Evolutionary conservation across 331 rosid species (phyloP), one percentile per base, ranked within the genome.

Genomic region (Rosa hybrid): DNA sequence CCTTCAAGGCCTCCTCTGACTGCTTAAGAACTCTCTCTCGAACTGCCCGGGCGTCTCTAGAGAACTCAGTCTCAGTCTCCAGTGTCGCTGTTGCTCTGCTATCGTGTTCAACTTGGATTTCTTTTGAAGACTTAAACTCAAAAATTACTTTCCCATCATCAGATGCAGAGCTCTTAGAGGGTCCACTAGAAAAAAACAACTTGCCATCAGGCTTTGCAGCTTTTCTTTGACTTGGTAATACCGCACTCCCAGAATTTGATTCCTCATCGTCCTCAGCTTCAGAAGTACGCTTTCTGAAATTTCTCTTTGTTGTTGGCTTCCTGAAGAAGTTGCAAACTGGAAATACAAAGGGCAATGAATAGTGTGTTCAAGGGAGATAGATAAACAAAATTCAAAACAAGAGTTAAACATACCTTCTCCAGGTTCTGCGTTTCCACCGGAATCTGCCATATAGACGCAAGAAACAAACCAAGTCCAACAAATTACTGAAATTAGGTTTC

Each of bases 61-160:
- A 82, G 79, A 94, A 91, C 0, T 94, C 97, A 3, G 97, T 94
- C 81, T 94, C 98, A 4, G 97, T 92, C 86, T 94, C 98, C 51
- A 94, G 76, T 23, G 86, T 91, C 3, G 97, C 95, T 0, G 98
- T 94, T 62, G 97, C 98, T 89, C 85, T 88, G 83, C 84, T 94
- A 54, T 94, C 98, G 64, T 94, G 79, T 75, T 92, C 86, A 79
- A 94, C 97, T 86, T 94, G 98, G 68, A 92, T 91, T 73, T 87
- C 90, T 83, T 89, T 94, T 0, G 98, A 94, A 80, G 98, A 94
- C 87, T 92, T 91, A 20, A 90, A 94, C 45, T 92, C 92, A 73
- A 92, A 89, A 54, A 84, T 78, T 27, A 87, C 78, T 77, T 80
- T 87, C 17, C 76, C 86, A 5, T 85, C 94, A 49, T 82, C 49